Base-by-base conservation (phyloP, 148 eudicot genomes). In the Rhododendron mucronatum region DNA sequence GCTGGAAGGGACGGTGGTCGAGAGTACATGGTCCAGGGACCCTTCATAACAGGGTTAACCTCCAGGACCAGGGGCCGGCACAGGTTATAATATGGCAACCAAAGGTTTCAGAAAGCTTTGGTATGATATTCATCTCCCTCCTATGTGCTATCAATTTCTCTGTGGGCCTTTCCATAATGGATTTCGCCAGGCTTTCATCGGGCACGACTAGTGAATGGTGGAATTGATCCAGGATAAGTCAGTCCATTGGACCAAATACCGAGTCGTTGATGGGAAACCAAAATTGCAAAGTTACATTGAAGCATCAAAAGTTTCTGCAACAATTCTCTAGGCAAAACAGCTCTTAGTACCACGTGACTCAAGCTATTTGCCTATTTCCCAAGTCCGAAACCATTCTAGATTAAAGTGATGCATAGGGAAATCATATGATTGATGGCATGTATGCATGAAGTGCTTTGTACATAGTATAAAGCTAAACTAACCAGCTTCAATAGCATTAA, bases 401-500 rank as follows among this genome's bases (percentile, higher is more conserved):
- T 9, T 33, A n/a, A 78, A 78, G 81, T n/a, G n/a, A 44, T 76
- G 18, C 20, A 59, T 5, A 18, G 44, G 81, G 35, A 28, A 45
- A 78, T 44, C 57, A 45, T 4, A 78, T 78, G 81, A 78, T n/a
- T 63, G 71, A 63, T 78, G 81, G 55, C 51, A 4, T 21, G 23
- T 78, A 45, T n/a, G 16, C 50, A 83, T 83, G 18, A 71, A 23
- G 21, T 71, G 77, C 44, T 37, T 18, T 28, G 18, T 28, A 47
- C 33, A 30, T 9, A 37, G 2, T n/a, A 53, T n/a, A 13, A 41
- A 28, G 48, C 2, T 3, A 16, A 51, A 83, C 87, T 83, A 61
- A 94, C 99, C 99, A 85, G 98, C 98, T 91, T 90, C 91, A 51
- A 95, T 91, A 59, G 99, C 96, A 80, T 96, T 96, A 26, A 90